Evolutionary conservation across 768 basidiomycete species (phyloP), one percentile per base, ranked within the genome.

Genomic region (Termitomyces sp.): DNA sequence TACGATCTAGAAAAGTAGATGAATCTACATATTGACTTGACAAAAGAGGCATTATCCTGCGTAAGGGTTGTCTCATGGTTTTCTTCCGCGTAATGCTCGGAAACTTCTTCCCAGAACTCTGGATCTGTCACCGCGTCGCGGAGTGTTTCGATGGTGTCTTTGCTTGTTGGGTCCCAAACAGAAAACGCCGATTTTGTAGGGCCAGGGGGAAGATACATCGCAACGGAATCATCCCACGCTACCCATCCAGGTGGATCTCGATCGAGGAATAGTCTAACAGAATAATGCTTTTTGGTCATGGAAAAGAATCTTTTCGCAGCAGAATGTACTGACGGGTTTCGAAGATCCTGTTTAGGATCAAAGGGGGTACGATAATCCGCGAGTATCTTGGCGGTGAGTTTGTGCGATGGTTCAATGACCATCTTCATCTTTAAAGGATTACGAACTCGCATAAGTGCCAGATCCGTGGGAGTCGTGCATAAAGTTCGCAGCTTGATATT

Each of bases 401-500:
- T 72, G 36, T 74, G 75, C 4, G 83, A 79, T 12, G 79, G 80
- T 33, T 81, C 62, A 2, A 88, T 71, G 3, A 75, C 67, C 40
- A 90, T 71, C 8, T 68, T 71, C 55, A 73, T 73, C 61, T 83
- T 82, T 40, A 93, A 77, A 1, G 90, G 91, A 65, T 94, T 93
- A 58, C 78, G 77, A 55, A 82, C 82, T 42, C 79, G 79, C 62
- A 82, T 82, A 5, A 89, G 70, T 10, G 83, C 82, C 18, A 94
- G 72, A 58, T 87, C 86, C 37, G 76, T 73, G 33, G 83, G 77
- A 13, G 76, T 75, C 1, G 68, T 71, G 59, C 84, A 85, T 49
- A 85, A 82, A 1, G 92, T 89, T 44, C 92, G 82, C n/a, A 95
- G 66, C 72, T 94, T 95, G 72, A 95, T 78, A 68, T 86, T 85